A percentile compares a stretch with the other conserved stretches of the same genome.
These are phyloP conservation scores for Trametes gibbosa DNA, from an alignment of 768 basidiomycete species.

Conservation along the genomic window DNA sequence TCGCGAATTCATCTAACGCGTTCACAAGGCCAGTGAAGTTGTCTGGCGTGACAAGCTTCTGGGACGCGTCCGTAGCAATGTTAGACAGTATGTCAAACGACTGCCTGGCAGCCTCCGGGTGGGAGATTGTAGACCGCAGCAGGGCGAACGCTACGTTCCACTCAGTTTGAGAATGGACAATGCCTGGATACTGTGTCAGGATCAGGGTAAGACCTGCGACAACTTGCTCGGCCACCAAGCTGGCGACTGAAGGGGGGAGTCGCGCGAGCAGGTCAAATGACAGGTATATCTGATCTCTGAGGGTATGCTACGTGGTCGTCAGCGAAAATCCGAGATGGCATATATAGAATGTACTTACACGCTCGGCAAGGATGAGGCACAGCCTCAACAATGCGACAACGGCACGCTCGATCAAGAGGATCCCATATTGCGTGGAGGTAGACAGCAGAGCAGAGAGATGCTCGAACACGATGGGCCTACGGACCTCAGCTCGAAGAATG, in stretches of 20 bases:
- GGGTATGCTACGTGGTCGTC: constrained; percentile 50
- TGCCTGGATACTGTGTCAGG: constrained; percentile 69
- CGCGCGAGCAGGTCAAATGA: constrained; percentile 88
- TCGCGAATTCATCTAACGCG: constrained; percentile 84
- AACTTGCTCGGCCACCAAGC: constrained; percentile 89
- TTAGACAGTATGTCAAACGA: constrained; percentile 77
- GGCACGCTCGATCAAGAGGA: constrained; percentile 90
- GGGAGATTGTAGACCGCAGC: constrained; percentile 78
- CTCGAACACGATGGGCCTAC: constrained; percentile 92
- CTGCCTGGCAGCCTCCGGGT: constrained; percentile 82
- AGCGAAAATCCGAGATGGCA: neutral
- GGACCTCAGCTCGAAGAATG: neutral
- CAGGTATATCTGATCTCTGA: constrained; percentile 93
- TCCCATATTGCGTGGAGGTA: constrained; percentile 77
- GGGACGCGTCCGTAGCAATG: constrained; percentile 61
- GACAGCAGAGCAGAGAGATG: constrained; percentile 82
- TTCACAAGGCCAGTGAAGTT: constrained; percentile 80
- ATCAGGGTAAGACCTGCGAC: constrained; percentile 77
- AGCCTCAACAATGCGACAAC: constrained; percentile 85
- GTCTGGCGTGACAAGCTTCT: constrained; percentile 64
- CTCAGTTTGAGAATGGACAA: constrained; percentile 89
- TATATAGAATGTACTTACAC: constrained; percentile 43
- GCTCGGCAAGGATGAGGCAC: constrained; percentile 77
- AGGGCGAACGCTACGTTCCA: constrained; percentile 93
- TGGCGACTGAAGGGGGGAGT: constrained; percentile 72